These are phyloP conservation scores for Podaxis sp. DNA, from an alignment of 768 basidiomycete genomes.

Conservation along the genomic window DNA sequence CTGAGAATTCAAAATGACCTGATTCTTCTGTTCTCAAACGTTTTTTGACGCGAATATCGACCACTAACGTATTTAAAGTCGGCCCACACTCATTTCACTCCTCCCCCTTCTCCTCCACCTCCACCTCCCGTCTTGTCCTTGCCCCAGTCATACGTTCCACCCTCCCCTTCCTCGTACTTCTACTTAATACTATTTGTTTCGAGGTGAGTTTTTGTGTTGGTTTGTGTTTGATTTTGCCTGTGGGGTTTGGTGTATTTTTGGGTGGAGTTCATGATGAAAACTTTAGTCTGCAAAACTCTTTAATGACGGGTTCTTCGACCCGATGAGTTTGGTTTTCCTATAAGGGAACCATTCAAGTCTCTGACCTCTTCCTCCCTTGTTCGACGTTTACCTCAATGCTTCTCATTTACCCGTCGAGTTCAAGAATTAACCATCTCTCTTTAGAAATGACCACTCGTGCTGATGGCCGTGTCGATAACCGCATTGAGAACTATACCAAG, in stretches of 20 bases:
- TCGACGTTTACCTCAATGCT: background rate
- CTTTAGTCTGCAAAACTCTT: slow-evolving; percentile 23
- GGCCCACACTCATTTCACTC: slow-evolving; percentile 10
- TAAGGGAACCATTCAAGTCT: slow-evolving; percentile 41
- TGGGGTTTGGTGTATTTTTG: background rate
- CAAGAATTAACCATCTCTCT: no score
- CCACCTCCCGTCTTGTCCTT: slow-evolving; percentile 2
- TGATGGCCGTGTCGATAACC: slow-evolving; percentile 64
- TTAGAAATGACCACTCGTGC: slow-evolving; percentile 18
- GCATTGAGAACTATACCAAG: slow-evolving; percentile 83
- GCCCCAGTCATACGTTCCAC: slow-evolving; percentile 7
- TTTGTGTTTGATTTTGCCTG: background rate
- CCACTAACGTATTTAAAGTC: slow-evolving; percentile 6
- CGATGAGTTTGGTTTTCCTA: slow-evolving; percentile 30
- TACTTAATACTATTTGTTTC: background rate
- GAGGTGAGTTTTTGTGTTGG: background rate
- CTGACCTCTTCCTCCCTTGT: slow-evolving; percentile 23
- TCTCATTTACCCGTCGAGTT: background rate
- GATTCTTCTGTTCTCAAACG: slow-evolving; percentile 12
- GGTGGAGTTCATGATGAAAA: slow-evolving; percentile 25
- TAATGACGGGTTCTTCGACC: slow-evolving; percentile 26
- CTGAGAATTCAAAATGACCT: slow-evolving; percentile 26
- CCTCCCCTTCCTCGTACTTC: background rate
- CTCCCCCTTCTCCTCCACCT: slow-evolving; percentile 14
- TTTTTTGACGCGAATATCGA: background rate